phyloP scores from a whole-genome alignment of 73 alveolate genomes.

The Symbiodinium natans region DNA sequence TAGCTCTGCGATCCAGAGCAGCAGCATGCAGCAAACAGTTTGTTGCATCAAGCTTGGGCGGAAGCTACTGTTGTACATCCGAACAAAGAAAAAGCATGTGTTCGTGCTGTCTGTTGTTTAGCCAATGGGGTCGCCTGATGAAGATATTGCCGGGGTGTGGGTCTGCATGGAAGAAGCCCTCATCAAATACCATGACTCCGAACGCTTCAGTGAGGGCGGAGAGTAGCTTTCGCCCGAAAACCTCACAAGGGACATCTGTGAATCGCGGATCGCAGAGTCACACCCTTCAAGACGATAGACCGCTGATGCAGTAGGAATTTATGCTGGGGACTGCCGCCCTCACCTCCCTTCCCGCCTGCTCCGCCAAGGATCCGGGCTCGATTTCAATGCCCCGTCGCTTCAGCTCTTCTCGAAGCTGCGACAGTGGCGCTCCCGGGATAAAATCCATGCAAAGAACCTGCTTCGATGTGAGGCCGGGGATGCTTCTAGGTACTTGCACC shows the following conservation, averaged over 20 bases:
- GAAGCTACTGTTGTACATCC: too few relatives aligned
- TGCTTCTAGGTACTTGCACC: slow-evolving; percentile 83
- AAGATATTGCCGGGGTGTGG: slow-evolving; percentile 97
- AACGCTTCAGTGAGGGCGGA: slow-evolving; percentile 95
- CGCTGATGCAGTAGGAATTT: not conserved
- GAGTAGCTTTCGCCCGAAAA: slow-evolving; percentile 93
- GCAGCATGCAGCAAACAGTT: too few relatives aligned
- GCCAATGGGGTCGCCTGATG: slow-evolving; percentile 53
- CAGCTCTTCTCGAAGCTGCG: slow-evolving; percentile 80
- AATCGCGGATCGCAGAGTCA: not conserved
- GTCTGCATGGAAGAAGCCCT: slow-evolving; percentile 96
- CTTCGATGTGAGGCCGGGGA: slow-evolving; percentile 66
- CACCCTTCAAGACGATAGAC: not conserved
- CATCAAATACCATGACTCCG: slow-evolving; percentile 95
- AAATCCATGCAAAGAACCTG: slow-evolving; percentile 82
- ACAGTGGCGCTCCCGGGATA: slow-evolving; percentile 87
- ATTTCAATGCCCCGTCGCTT: slow-evolving; percentile 78
- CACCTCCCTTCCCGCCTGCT: slow-evolving; percentile 2
- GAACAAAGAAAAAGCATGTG: not conserved
- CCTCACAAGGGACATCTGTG: not conserved
- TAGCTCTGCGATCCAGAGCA: too few relatives aligned
- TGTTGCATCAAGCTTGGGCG: too few relatives aligned
- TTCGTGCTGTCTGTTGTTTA: too few relatives aligned
- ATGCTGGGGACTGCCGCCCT: not conserved
- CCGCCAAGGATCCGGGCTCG: slow-evolving; percentile 92